Conservation (phyloP, 768 basidiomycete species). For the Aureoboletus auriporus region DNA sequence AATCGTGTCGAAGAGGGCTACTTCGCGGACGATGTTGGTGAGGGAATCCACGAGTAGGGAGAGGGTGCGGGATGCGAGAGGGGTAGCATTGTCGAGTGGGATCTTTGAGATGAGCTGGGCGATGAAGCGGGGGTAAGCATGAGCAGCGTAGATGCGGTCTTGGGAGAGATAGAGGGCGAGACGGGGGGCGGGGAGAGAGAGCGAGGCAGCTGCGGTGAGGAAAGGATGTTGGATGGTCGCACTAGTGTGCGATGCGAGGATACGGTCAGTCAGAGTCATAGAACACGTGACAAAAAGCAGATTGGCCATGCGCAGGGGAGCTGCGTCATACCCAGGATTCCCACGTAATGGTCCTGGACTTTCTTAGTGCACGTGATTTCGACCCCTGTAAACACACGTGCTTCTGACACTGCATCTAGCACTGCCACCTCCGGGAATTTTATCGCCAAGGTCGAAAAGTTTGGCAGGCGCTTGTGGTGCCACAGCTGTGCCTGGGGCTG, state of each 20-base stretch:
- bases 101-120: conserved; percentile 60
- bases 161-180: conserved; percentile 67
- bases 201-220: conserved; percentile 52
- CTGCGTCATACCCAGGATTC: too few species aligned
- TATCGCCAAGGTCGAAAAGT: too few species aligned
- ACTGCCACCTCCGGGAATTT: too few species aligned
- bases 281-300: too few species aligned
- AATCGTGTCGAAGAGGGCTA: conserved; percentile 56
- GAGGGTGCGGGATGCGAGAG: conserved; percentile 34
- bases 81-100: conserved; percentile 31
- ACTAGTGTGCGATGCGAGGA: conserved; percentile 21
- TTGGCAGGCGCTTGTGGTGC: too few species aligned
- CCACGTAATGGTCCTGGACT: too few species aligned
- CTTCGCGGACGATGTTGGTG: conserved; percentile 54
- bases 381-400: too few species aligned
- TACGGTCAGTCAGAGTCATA: conserved; percentile 26
- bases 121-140: conserved; percentile 72
- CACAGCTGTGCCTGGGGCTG: too few species aligned
- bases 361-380: too few species aligned
- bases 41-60: conserved; percentile 49
- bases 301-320: too few species aligned
- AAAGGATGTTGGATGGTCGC: conserved; percentile 56
- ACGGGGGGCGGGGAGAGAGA: conserved; percentile 42
- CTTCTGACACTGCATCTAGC: too few species aligned
- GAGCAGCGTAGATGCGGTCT: conserved; percentile 70